phyloP scores from a whole-genome alignment of 371 early-diverging fungal genomes.

The Batrachochytrium dendrobatidis region DNA sequence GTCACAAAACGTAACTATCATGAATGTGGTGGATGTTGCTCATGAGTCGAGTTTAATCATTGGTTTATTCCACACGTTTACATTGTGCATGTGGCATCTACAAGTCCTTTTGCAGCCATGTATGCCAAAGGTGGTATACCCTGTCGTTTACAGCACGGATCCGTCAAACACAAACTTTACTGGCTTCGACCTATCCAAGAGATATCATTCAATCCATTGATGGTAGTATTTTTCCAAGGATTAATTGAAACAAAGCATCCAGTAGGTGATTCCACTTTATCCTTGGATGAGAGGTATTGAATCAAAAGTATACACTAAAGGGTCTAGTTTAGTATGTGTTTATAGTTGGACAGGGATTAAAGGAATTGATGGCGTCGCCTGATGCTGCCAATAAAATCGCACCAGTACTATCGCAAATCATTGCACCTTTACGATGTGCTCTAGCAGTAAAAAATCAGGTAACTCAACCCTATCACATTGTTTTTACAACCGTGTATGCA shows the following conservation, averaged over 20 bases:
- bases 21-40: not conserved
- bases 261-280: too few relatives aligned
- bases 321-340: constrained; percentile 13
- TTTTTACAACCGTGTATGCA: not conserved
- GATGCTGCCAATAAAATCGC: constrained; percentile 20
- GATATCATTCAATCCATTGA: constrained; percentile 25
- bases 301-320: too few relatives aligned
- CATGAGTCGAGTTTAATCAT: not conserved
- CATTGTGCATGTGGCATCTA: not conserved
- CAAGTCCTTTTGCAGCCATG: constrained; percentile 7
- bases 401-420: constrained; percentile 15
- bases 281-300: too few relatives aligned
- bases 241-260: constrained; percentile 32
- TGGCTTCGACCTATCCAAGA: constrained; percentile 15
- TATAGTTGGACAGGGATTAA: constrained; percentile 13
- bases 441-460: constrained; percentile 17
- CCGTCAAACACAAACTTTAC: constrained; percentile 29
- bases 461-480: not conserved
- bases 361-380: not conserved
- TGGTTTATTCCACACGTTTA: not conserved
- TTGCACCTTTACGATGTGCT: constrained; percentile 21
- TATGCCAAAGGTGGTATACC: constrained; percentile 31
- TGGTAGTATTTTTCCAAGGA: constrained; percentile 24
- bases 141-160: constrained; percentile 30
- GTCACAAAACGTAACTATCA: not conserved